phyloP scores from a whole-genome alignment of 2,329 filamentous ascomycete genomes.

The Penicillium italicum region DNA sequence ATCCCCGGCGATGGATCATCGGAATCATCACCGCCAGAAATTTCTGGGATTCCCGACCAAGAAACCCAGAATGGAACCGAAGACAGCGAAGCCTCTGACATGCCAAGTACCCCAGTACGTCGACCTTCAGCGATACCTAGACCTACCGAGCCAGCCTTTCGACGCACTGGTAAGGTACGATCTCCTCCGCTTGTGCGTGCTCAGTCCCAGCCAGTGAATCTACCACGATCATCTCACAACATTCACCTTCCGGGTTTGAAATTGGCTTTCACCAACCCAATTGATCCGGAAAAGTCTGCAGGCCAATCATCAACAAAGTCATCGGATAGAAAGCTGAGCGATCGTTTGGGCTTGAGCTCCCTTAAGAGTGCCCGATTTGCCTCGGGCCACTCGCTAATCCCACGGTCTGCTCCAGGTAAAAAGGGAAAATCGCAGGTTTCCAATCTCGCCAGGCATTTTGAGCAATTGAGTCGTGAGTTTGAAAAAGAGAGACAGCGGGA shows the following conservation, averaged over 20 bases:
- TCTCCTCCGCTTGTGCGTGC: constrained; percentile 50
- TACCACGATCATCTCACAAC: constrained; percentile 25
- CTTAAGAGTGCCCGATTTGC: constrained; percentile 57
- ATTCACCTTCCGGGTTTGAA: constrained; percentile 23
- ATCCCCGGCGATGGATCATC: constrained; percentile 9
- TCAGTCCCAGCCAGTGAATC: constrained; percentile 49
- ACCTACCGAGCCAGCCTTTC: constrained; percentile 36
- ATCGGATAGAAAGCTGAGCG: constrained; percentile 72
- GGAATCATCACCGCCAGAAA: constrained; percentile 14
- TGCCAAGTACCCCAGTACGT: constrained; percentile 25
- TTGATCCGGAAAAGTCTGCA: constrained; percentile 20
- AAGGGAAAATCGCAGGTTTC: constrained; percentile 76
- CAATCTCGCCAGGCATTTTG: constrained; percentile 90
- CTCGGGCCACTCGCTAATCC: constrained; percentile 68
- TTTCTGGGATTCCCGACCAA: constrained; percentile 1
- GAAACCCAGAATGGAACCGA: constrained; percentile 12
- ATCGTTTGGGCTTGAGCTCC: constrained; percentile 63
- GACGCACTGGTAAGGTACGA: constrained; percentile 35
- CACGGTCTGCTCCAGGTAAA: constrained; percentile 71
- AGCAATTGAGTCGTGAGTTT: constrained; percentile 93
- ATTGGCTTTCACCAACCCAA: constrained; percentile 20
- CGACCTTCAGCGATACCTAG: constrained; percentile 41
- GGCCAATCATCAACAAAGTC: constrained; percentile 31
- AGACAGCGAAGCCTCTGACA: constrained; percentile 5
- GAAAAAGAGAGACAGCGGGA: constrained; percentile 90